Base-by-base conservation (phyloP, 2,329 filamentous ascomycete genomes). In the Colletotrichum gloeosporioides region DNA sequence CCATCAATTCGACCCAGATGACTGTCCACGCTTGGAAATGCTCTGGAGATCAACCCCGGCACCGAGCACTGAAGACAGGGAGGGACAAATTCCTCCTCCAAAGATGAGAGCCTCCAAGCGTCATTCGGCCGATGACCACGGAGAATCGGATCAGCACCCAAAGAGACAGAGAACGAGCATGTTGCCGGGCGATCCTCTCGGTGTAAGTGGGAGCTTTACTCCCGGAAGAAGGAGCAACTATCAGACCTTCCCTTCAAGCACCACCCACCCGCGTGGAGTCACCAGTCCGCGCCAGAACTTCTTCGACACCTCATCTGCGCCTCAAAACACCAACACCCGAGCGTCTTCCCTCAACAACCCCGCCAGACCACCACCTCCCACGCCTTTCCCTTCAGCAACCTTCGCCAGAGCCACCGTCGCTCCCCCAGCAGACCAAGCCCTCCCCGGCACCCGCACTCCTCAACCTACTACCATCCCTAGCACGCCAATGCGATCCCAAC, bases 1-100 rank as follows among this genome's bases (percentile, higher is more conserved):
- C 3, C 0, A 44, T 44, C 16, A 44, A 18, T 0, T 44, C 0
- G 18, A 44, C 0, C 39, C 18, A 8, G 18, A 0, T 0, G 16
- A 44, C 0, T n/a, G 0, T 2, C 39, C 39, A 44, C 39, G 39
- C 39, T 2, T 44, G 18, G 39, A 44, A 0, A 44, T 44, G 39
- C 39, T 44, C 1, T n/a, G 39, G 8, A 44, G 0, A 1, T 18
- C 39, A 44, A 44, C 39, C 18, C 39, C 39, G 18, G 39, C 1
- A 10, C 39, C 39, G 39, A 0, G 39, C 0, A 10, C 39, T 44
- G 39, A 44, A 1, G 39, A 2, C 18, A 18, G 0, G 16, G 0
- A n/a, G 18, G 39, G 2, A 44, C 1, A 3, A n/a, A 44, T 44
- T 18, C 39, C 18, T 2, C 39, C 39, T 44, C 36, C 36, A 44